These are phyloP conservation scores for Dittrichia graveolens DNA, from an alignment of 129 eudicot species.

Conservation along the genomic window DNA sequence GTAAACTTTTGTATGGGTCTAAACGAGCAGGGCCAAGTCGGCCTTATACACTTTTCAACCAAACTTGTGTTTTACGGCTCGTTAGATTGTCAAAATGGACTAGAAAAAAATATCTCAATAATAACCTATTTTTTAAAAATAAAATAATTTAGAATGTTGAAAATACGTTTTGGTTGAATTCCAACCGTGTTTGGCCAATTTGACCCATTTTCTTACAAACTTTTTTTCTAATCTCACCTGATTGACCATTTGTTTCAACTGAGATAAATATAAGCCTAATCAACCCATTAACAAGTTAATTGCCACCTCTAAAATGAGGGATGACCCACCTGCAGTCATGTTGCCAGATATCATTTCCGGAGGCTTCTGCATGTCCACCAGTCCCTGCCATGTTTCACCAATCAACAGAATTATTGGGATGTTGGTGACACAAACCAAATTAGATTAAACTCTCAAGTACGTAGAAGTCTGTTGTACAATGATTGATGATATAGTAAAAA, in stretches of 20 bases:
- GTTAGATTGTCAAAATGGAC: neutral
- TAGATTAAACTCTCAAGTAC: neutral
- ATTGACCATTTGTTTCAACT: neutral
- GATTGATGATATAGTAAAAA: slow-evolving; percentile 14
- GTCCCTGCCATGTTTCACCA: slow-evolving; percentile 51
- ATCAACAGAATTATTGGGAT: slow-evolving; percentile 1
- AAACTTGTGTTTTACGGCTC: neutral
- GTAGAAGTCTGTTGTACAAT: neutral
- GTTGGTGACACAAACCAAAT: slow-evolving; percentile 12
- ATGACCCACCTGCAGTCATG: slow-evolving; percentile 73
- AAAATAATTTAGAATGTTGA: neutral
- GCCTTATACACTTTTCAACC: neutral
- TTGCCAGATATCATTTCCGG: slow-evolving; percentile 91
- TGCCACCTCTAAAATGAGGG: neutral
- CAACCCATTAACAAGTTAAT: neutral
- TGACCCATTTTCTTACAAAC: neutral
- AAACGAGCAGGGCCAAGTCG: neutral
- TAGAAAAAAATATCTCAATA: neutral
- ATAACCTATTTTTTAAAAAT: neutral
- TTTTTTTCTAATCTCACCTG: neutral
- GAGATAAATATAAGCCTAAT: neutral
- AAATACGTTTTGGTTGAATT: neutral
- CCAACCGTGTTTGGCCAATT: neutral
- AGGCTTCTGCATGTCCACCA: slow-evolving; percentile 85
- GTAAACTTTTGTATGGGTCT: neutral